phyloP scores from a whole-genome alignment of 176 grass and related monocot genomes.

The Aegilops sharonensis region DNA sequence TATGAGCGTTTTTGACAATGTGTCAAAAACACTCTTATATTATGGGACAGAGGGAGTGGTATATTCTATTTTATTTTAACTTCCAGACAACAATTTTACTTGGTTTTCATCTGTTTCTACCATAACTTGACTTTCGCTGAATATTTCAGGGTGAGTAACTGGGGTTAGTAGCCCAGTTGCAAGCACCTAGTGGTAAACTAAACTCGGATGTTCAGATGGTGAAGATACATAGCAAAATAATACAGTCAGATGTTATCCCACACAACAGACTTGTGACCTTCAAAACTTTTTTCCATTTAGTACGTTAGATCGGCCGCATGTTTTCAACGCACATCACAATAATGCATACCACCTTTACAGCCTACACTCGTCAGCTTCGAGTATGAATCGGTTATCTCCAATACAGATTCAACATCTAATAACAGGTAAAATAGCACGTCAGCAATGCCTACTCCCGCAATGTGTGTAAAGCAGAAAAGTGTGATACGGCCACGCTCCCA shows the following conservation, averaged over 20 bases:
- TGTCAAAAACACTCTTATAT: no score
- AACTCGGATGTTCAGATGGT: no score
- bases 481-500: neutral
- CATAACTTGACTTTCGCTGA: no score
- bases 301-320: conserved; percentile 1
- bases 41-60: no score
- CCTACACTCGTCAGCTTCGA: conserved; percentile 6
- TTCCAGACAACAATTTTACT: no score
- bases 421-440: conserved; percentile 11
- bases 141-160: no score
- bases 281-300: neutral
- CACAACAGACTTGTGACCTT: neutral
- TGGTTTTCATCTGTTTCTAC: no score
- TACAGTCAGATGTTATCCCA: neutral
- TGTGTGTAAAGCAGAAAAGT: conserved; percentile 12
- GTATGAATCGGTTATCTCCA: neutral
- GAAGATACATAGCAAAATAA: neutral
- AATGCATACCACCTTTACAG: conserved; percentile 23
- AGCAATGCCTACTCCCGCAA: conserved; percentile 14
- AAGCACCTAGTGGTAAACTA: no score
- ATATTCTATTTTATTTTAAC: no score
- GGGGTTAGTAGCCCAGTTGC: no score
- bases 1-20: no score
- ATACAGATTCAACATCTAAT: conserved; percentile 9
- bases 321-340: neutral